phyloP scores from a whole-genome alignment of 139 green algal genomes.

The Spirogloea muscicola region DNA sequence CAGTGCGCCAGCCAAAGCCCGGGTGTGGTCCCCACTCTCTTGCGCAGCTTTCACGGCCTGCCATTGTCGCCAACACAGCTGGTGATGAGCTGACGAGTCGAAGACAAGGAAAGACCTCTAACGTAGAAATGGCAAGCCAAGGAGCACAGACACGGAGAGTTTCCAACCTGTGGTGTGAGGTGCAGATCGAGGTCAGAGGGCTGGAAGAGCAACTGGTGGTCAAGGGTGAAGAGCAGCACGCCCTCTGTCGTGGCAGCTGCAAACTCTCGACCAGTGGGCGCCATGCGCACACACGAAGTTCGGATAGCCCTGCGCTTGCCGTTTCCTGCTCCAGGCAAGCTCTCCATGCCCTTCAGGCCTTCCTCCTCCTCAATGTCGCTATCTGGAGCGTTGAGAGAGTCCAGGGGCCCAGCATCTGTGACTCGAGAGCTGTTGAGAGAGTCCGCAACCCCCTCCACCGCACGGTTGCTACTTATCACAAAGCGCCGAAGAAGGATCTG shows the following conservation, averaged over 20 bases:
- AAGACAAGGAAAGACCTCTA: too few species aligned
- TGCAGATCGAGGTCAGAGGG: constrained; percentile 87
- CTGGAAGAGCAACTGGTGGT: constrained; percentile 81
- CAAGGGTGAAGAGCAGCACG: constrained; percentile 81
- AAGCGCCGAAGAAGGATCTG: constrained; percentile 84
- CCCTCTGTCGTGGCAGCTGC: constrained; percentile 87
- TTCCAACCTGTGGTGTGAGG: constrained; percentile 66
- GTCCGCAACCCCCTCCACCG: constrained; percentile 89
- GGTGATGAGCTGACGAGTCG: not conserved
- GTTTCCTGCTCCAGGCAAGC: constrained; percentile 35
- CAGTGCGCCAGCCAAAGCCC: constrained; percentile 29
- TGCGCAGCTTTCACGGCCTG: constrained; percentile 29
- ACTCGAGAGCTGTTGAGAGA: constrained; percentile 82
- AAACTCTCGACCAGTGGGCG: constrained; percentile 77
- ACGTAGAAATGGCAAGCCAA: not conserved
- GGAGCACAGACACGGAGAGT: not conserved
- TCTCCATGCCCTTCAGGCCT: constrained; percentile 16
- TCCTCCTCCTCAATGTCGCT: constrained; percentile 54
- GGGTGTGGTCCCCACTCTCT: not conserved
- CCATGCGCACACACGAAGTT: constrained; percentile 71
- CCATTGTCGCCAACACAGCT: not conserved
- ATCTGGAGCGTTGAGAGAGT: constrained; percentile 69
- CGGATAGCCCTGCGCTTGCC: constrained; percentile 49
- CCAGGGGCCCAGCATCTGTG: constrained; percentile 85
- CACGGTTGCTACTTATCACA: constrained; percentile 69